Evolutionary conservation across 2,329 filamentous ascomycete species (phyloP).

Genomic region (Cytospora paraplurivora): DNA sequence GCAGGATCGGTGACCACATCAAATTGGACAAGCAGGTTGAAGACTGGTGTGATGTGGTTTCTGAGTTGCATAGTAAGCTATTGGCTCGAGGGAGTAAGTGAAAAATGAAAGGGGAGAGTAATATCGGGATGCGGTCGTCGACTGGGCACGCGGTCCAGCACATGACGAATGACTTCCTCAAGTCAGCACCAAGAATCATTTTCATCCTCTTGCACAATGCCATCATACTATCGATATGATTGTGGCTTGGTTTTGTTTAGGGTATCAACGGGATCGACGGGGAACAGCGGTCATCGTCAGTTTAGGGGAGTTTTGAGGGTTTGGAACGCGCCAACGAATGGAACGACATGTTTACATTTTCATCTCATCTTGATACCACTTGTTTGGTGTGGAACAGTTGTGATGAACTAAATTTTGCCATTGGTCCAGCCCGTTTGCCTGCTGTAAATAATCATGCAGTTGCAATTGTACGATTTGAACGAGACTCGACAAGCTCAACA

Average conservation of each 20-base stretch:
- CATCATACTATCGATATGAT: not conserved
- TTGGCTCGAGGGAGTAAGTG: slow-evolving; percentile 58
- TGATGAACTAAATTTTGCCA: not conserved
- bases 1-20: slow-evolving; percentile 50
- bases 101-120: not conserved
- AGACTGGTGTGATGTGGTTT: slow-evolving; percentile 57
- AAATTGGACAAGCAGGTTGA: slow-evolving; percentile 40
- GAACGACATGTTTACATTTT: not conserved
- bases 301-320: not conserved
- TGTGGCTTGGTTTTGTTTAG: not conserved
- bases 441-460: not conserved
- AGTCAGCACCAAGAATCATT: not conserved
- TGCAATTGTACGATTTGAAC: not conserved
- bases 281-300: not conserved
- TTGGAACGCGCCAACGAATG: not conserved
- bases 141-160: not conserved
- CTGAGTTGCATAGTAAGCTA: slow-evolving; percentile 58
- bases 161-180: not conserved
- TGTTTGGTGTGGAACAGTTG: not conserved
- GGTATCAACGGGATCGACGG: not conserved
- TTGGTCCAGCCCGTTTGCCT: not conserved
- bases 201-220: not conserved
- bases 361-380: not conserved
- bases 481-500: not conserved
- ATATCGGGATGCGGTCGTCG: not conserved